These are phyloP conservation scores for Gossypium schwendimanii DNA, from an alignment of 441 rosid genomes.

Conservation along the genomic window DNA sequence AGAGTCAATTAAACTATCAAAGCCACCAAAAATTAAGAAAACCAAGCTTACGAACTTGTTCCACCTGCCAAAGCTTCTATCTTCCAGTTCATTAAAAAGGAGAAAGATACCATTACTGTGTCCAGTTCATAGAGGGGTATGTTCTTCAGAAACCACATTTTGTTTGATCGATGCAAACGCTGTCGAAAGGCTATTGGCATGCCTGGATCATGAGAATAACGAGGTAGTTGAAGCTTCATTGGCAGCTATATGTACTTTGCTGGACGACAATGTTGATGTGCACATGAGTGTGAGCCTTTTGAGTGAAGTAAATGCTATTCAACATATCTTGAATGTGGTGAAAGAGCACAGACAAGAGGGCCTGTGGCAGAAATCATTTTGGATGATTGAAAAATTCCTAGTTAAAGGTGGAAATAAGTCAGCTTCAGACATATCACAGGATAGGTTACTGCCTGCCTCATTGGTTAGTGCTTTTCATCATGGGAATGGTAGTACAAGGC, in stretches of 20 bases:
- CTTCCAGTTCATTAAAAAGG: constrained; percentile 41
- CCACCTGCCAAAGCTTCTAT: constrained; percentile 37
- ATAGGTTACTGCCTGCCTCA: constrained; percentile 56
- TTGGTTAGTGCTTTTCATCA: constrained; percentile 73
- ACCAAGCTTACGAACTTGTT: constrained; percentile 38
- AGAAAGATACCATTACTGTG: constrained; percentile 31
- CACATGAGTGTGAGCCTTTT: constrained; percentile 54
- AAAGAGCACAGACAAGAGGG: constrained; percentile 66
- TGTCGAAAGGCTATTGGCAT: constrained; percentile 60
- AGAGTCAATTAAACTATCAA: constrained; percentile 54
- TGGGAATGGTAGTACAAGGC: constrained; percentile 66
- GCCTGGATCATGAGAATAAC: constrained; percentile 67
- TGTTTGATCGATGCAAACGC: constrained; percentile 81
- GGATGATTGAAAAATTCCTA: constrained; percentile 82
- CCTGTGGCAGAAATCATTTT: constrained; percentile 70
- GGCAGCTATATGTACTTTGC: constrained; percentile 68
- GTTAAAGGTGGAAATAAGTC: constrained; percentile 51
- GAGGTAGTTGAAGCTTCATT: constrained; percentile 79
- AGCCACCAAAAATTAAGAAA: constrained; percentile 36
- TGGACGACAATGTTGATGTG: constrained; percentile 74
- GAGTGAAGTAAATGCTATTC: constrained; percentile 47
- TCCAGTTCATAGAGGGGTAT: constrained; percentile 68
- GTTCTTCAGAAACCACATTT: constrained; percentile 77
- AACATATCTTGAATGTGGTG: constrained; percentile 50
- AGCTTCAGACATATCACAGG: constrained; percentile 58